These are phyloP conservation scores for Hortaea werneckii DNA, from an alignment of 2,329 filamentous ascomycete genomes.

Conservation along the genomic window DNA sequence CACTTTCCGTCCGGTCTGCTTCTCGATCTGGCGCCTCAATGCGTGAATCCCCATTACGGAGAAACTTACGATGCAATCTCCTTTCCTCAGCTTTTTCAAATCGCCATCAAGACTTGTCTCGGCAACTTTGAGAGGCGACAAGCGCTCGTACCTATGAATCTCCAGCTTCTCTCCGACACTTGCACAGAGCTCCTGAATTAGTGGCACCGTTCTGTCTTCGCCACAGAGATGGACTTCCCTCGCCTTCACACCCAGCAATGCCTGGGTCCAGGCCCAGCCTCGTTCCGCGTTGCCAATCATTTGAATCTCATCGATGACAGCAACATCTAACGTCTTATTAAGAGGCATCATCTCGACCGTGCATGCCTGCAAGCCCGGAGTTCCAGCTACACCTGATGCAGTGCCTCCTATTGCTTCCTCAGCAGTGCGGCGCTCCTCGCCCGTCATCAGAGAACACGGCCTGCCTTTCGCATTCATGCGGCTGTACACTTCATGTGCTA, in stretches of 20 bases:
- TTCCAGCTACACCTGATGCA: constrained; percentile 33
- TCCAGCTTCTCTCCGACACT: constrained; percentile 72
- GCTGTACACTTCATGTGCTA: constrained; percentile 93
- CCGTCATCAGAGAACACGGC: constrained; percentile 72
- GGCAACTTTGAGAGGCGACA: constrained; percentile 67
- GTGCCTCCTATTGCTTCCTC: constrained; percentile 1
- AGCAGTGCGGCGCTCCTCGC: constrained; percentile 73
- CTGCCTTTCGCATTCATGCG: constrained; percentile 70
- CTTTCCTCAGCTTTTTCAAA: constrained; percentile 63
- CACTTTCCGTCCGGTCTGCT: constrained; percentile 63
- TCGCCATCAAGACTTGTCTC: constrained; percentile 51
- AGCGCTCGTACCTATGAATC: constrained; percentile 71
- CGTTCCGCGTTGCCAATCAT: constrained; percentile 77
- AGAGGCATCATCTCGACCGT: constrained; percentile 83
- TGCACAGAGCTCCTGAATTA: constrained; percentile 69
- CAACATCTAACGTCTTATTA: constrained; percentile 63
- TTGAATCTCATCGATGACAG: constrained; percentile 96
- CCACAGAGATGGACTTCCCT: constrained; percentile 90
- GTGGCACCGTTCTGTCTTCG: constrained; percentile 68
- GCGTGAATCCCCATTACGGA: constrained; percentile 72
- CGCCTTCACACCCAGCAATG: constrained; percentile 75
- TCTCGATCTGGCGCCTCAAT: constrained; percentile 69
- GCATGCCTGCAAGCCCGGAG: constrained; percentile 58
- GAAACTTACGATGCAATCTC: constrained; percentile 84
- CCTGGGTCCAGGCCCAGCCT: constrained; percentile 91